phyloP scores from a whole-genome alignment of 1,139 yeast genomes.

The Kodamaea sp. region DNA sequence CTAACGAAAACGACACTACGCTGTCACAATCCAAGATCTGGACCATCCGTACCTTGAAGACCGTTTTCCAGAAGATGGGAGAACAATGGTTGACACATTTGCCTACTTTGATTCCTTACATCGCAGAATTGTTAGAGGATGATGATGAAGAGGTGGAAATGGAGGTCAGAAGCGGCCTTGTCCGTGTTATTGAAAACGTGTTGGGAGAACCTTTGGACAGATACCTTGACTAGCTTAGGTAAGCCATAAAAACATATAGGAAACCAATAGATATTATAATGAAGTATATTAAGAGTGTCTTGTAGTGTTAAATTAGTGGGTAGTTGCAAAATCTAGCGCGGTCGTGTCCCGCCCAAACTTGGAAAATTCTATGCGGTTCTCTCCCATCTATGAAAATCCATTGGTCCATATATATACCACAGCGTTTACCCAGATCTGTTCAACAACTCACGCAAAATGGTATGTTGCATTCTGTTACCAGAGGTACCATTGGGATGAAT shows the following conservation, averaged over 20 bases:
- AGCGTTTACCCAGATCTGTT: no score
- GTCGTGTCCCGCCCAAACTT: no score
- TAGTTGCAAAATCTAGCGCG: no score
- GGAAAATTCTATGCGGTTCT: no score
- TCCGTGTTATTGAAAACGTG: slow-evolving; percentile 86
- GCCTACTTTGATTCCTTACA: slow-evolving; percentile 93
- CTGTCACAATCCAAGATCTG: slow-evolving; percentile 60
- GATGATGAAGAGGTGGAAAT: slow-evolving; percentile 91
- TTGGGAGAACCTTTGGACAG: slow-evolving; percentile 94
- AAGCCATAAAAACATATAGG: background rate
- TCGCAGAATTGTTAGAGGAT: slow-evolving; percentile 93
- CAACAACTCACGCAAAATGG: no score
- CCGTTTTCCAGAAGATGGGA: slow-evolving; percentile 86
- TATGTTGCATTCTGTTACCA: no score
- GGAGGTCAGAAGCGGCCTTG: slow-evolving; percentile 91
- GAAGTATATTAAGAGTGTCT: no score
- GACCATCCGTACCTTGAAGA: slow-evolving; percentile 78
- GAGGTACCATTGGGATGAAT: no score
- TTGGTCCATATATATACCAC: no score
- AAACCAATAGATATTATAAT: background rate
- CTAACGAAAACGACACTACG: slow-evolving; percentile 33
- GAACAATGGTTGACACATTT: slow-evolving; percentile 90
- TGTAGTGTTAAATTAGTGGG: no score
- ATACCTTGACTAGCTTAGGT: slow-evolving; percentile 60
- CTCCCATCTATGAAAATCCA: no score